These are phyloP conservation scores for Crataegus laevigata DNA, from an alignment of 306 rosid species.

Conservation along the genomic window DNA sequence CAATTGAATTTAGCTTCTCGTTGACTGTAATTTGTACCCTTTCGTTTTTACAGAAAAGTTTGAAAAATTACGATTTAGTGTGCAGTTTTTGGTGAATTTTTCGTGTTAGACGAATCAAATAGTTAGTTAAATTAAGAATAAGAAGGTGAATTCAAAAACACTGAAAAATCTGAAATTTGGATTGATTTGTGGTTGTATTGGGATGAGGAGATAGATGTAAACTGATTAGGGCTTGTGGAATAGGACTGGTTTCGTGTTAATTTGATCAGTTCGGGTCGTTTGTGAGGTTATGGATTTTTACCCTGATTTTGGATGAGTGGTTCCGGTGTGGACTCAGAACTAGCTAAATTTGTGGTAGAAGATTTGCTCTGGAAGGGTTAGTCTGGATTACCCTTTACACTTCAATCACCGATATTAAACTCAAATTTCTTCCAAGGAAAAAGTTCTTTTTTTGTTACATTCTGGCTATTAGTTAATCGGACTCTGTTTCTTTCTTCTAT, in stretches of 20 bases:
- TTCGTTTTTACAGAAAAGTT: neutral
- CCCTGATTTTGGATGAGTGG: neutral
- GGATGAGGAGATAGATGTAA: neutral
- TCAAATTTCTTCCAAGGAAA: neutral
- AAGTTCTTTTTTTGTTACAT: neutral
- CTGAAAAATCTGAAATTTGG: neutral
- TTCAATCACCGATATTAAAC: neutral
- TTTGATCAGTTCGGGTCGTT: conserved; percentile 7
- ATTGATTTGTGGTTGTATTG: neutral
- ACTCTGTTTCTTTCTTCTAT: neutral
- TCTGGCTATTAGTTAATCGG: neutral
- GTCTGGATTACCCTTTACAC: neutral
- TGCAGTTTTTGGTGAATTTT: neutral
- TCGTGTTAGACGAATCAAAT: neutral
- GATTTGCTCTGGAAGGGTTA: neutral
- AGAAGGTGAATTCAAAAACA: neutral
- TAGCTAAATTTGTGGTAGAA: neutral
- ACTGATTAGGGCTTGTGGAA: conserved; percentile 16
- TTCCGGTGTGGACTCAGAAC: neutral
- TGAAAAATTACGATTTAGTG: neutral
- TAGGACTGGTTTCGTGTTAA: neutral
- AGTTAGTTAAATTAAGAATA: neutral
- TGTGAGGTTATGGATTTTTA: neutral
- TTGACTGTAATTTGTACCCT: neutral
- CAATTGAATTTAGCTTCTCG: neutral